These are phyloP conservation scores for Moricandia arvensis DNA, from an alignment of 345 rosid species.

Conservation along the genomic window DNA sequence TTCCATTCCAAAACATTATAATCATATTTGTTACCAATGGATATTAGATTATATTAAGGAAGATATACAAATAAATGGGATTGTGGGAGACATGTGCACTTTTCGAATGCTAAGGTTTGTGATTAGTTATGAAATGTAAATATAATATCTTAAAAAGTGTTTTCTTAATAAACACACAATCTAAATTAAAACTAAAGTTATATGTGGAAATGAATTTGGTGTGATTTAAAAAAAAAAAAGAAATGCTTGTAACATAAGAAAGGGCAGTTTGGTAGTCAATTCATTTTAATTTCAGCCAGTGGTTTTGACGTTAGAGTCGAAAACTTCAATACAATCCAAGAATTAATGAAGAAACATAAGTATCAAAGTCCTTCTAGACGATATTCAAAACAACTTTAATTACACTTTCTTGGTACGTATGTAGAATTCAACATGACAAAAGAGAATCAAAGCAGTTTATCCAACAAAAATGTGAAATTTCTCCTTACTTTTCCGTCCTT, in stretches of 20 bases:
- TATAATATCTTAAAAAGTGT: no score
- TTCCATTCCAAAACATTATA: no score
- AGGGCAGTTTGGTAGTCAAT: no score
- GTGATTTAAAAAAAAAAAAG: neutral
- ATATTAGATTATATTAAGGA: no score
- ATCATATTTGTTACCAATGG: no score
- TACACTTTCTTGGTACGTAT: neutral
- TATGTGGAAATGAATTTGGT: neutral
- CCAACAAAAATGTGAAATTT: slow-evolving; percentile 14
- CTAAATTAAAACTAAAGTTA: neutral
- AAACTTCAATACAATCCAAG: slow-evolving; percentile 8
- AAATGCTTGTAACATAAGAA: neutral
- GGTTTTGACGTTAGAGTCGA: neutral
- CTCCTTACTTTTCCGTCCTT: neutral
- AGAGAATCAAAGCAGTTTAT: neutral
- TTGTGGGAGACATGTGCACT: no score
- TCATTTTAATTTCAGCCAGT: neutral
- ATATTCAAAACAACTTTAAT: neutral
- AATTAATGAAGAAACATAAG: neutral
- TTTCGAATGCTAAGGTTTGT: no score
- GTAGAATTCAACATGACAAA: neutral
- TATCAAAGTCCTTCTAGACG: slow-evolving; percentile 8
- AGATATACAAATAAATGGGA: no score
- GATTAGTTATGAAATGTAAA: no score
- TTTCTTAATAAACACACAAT: neutral